Base-by-base conservation (phyloP, 768 basidiomycete genomes). In the Boletus bicolor region DNA sequence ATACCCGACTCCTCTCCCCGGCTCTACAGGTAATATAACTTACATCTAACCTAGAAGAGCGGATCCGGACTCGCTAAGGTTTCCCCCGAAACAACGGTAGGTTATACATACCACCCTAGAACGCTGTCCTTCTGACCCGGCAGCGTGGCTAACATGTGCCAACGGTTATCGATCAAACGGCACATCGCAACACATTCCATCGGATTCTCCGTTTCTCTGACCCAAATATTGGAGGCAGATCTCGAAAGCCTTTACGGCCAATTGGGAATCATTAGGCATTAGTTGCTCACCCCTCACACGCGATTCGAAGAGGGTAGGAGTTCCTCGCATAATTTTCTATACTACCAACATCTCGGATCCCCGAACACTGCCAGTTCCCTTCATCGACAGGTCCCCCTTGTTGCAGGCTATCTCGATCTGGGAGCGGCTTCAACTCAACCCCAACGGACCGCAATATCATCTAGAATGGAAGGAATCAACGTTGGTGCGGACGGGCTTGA, bases 391-490 rank as follows among this genome's bases (percentile, higher is more conserved):
- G 45, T 44, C 4, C 39, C 46, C 28, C n/a, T 54, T 41, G 37
- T 54, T 43, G 21, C 6, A 19, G 39, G 47, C 42, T 35, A 39
- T n/a, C 49, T 56, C 51, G 45, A 67, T 61, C 56, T 36, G 51
- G 59, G 41, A 48, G 15, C 12, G 44, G 21, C 53, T 50, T 48
- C 30, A 37, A 30, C 48, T 44, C 44, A 38, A 51, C 41, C 35
- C 47, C 36, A 36, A 55, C 54, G 51, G 57, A 58, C 50, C 54
- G 55, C 54, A 51, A 60, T 57, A 59, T 56, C 36, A 5, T 63
- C 57, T 51, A 56, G 54, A 63, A 68, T 66, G 61, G 66, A 64
- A 66, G 48, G 9, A 45, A 17, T 47, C 54, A 34, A 8, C 32
- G 43, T 49, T 49, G n/a, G 30, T 52, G 32, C 7, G 36, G 48